Percentiles rank a stretch among this genome's conserved stretches.
Conservation (phyloP, 116 monocot species). For the Zostera marina region DNA sequence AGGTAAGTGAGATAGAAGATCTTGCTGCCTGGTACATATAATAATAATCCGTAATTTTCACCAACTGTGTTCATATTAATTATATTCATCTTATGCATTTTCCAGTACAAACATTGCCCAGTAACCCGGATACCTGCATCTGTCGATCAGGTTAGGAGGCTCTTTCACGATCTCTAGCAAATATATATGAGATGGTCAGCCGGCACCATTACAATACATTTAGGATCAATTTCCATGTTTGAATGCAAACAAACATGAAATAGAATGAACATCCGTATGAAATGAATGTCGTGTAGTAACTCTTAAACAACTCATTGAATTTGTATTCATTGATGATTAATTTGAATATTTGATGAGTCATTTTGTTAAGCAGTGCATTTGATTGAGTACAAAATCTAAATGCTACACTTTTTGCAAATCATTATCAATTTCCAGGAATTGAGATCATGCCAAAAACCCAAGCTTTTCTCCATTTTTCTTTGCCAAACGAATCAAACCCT, state of each 20-base stretch:
- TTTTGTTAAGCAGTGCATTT: too few species aligned
- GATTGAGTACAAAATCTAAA: too few species aligned
- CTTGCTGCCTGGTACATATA: too few species aligned
- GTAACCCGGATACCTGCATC: slow-evolving; percentile 55
- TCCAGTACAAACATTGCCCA: slow-evolving; percentile 79
- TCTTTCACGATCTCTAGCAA: background rate
- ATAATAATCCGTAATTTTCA: background rate
- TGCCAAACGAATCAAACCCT: slow-evolving; percentile 67
- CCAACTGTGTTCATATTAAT: background rate
- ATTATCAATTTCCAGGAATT: too few species aligned
- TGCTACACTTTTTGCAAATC: too few species aligned
- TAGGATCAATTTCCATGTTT: background rate
- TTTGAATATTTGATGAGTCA: background rate
- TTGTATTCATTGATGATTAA: too few species aligned
- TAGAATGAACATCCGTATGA: too few species aligned
- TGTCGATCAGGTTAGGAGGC: slow-evolving; percentile 53
- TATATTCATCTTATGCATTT: background rate
- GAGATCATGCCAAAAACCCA: slow-evolving; percentile 43
- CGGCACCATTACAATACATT: background rate
- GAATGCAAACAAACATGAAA: too few species aligned
- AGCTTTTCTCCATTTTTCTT: slow-evolving; percentile 83
- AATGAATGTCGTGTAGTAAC: too few species aligned
- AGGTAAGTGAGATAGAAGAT: slow-evolving; percentile 28
- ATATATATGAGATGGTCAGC: background rate
- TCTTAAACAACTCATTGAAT: too few species aligned